These are phyloP conservation scores for Podospora sp. DNA, from an alignment of 495 filamentous ascomycete species.

Conservation along the genomic window DNA sequence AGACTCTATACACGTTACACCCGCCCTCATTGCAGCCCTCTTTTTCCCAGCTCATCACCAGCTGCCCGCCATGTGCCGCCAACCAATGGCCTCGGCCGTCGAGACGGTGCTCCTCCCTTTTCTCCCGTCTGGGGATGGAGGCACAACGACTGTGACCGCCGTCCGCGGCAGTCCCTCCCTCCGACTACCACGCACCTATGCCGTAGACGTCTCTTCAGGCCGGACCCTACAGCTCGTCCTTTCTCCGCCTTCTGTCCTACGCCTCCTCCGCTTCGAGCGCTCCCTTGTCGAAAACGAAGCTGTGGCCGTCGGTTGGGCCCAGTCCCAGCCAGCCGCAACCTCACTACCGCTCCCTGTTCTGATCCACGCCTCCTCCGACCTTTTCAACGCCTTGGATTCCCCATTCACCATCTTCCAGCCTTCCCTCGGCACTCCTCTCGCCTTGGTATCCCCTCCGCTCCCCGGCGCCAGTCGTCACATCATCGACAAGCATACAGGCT, in stretches of 20 bases:
- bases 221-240: conserved; percentile 39
- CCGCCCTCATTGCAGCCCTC: conserved; percentile 9
- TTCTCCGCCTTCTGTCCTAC: conserved; percentile 36
- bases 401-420: conserved; percentile 39
- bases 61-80: conserved; percentile 38
- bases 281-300: conserved; percentile 39
- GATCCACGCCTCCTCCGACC: conserved; percentile 31
- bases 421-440: conserved; percentile 32
- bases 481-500: conserved; percentile 40
- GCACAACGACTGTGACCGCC: conserved; percentile 28
- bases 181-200: conserved; percentile 40
- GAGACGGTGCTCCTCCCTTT: conserved; percentile 38
- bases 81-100: conserved; percentile 37
- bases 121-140: conserved; percentile 21
- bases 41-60: not conserved
- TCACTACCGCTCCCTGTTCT: conserved; percentile 37
- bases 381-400: conserved; percentile 26
- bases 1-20: conserved; percentile 1
- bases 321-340: conserved; percentile 9
- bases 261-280: conserved; percentile 48
- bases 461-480: conserved; percentile 21
- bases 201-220: conserved; percentile 38
- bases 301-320: conserved; percentile 36
- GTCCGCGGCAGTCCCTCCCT: conserved; percentile 34
- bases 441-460: conserved; percentile 28